A percentile compares a stretch with the other conserved stretches of the same genome.
Evolutionary conservation across 257 asterid species (phyloP).

Genomic region (Nicotiana paniculata): DNA sequence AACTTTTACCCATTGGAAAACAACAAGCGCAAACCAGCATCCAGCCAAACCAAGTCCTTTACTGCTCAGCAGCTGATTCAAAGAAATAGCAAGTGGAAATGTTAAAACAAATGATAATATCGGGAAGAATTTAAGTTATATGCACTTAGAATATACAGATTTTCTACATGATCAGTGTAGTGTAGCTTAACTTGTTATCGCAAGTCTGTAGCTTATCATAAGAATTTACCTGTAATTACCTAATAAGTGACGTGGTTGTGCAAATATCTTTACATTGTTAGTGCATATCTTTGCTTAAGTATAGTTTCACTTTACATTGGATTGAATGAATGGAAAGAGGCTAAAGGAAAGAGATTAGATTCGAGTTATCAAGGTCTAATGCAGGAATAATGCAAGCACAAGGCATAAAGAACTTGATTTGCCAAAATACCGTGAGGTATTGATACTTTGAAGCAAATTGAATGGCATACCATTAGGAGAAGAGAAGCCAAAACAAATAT

Average conservation of each 20-base stretch:
- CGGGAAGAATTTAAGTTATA: not conserved
- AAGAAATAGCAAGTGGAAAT: not conserved
- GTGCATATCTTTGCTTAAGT: not conserved
- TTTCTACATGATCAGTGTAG: not conserved
- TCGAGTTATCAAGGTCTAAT: not conserved
- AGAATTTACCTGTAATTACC: not conserved
- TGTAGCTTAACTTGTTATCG: not conserved
- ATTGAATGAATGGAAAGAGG: not conserved
- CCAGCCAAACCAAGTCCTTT: constrained; percentile 75
- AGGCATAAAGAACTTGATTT: not conserved
- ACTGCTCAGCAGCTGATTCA: constrained; percentile 52
- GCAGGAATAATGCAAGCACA: not conserved
- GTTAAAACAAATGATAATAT: not conserved
- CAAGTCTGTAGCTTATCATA: not conserved
- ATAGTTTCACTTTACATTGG: not conserved
- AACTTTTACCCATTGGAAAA: constrained; percentile 78
- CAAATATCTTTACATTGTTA: not conserved
- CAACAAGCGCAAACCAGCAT: constrained; percentile 80
- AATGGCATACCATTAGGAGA: constrained; percentile 55
- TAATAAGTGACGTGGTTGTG: not conserved
- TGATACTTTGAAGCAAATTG: not conserved
- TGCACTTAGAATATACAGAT: not conserved
- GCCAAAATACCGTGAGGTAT: not conserved
- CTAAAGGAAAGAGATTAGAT: not conserved
- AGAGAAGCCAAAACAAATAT: constrained; percentile 60